phyloP scores from a whole-genome alignment of 2,329 filamentous ascomycete genomes.

The Chalara sp. region DNA sequence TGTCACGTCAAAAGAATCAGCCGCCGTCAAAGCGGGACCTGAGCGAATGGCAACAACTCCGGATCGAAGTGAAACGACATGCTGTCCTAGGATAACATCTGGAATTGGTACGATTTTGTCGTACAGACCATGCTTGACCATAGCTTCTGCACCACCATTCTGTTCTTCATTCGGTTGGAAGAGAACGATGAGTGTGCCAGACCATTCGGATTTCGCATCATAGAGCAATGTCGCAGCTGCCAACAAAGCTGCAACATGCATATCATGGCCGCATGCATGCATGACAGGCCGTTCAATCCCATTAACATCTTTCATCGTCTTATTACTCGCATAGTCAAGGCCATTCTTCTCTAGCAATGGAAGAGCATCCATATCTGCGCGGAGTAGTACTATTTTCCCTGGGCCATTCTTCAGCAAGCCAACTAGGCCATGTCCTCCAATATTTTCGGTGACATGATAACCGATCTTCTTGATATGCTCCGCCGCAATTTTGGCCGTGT shows the following conservation, averaged over 20 bases:
- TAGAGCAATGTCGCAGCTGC: conserved; percentile 45
- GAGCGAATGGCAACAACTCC: conserved; percentile 26
- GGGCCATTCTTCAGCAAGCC: conserved; percentile 47
- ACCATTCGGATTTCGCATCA: conserved; percentile 40
- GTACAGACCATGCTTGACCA: conserved; percentile 54
- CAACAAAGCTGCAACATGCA: conserved; percentile 53
- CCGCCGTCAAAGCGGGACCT: conserved; percentile 28
- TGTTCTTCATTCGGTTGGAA: conserved; percentile 65
- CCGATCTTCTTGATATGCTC: conserved; percentile 8
- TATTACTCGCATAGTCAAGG: conserved; percentile 47
- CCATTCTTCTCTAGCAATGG: conserved; percentile 49
- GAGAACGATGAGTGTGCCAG: conserved; percentile 53
- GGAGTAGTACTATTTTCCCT: conserved; percentile 47
- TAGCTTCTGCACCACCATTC: conserved; percentile 53
- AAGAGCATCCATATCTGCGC: conserved; percentile 57
- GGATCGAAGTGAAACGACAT: conserved; percentile 36
- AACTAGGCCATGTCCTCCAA: conserved; percentile 52
- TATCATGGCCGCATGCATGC: conserved; percentile 64
- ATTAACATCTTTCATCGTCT: conserved; percentile 26
- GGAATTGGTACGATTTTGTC: conserved; percentile 39
- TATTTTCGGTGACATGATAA: conserved; percentile 38
- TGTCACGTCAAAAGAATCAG: conserved; percentile 29
- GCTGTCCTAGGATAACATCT: conserved; percentile 45
- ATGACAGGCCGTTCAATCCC: conserved; percentile 45
- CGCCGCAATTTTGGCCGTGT: background rate